Evolutionary conservation across 2,329 filamentous ascomycete species (phyloP).

Genomic region (Botryotinia globosa): DNA sequence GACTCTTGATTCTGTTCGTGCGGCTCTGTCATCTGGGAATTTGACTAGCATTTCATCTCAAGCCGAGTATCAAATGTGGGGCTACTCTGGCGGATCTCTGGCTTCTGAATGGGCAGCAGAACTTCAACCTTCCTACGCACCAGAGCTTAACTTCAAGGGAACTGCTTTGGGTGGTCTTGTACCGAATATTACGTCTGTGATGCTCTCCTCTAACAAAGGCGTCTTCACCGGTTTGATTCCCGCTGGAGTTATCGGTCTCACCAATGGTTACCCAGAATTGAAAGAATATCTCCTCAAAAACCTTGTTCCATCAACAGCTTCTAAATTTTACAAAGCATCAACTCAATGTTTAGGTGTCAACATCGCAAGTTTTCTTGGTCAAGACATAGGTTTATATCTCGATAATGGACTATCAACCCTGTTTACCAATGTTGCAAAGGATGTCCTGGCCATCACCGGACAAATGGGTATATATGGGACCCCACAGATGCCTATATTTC

Average conservation of each 20-base stretch:
- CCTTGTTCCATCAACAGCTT: conserved; percentile 33
- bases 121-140: conserved; percentile 51
- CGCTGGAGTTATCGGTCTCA: conserved; percentile 21
- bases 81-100: conserved; percentile 54
- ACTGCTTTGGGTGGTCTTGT: conserved; percentile 50
- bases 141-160: conserved; percentile 49
- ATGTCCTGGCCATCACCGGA: not conserved
- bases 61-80: conserved; percentile 43
- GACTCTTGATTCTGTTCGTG: conserved; percentile 29
- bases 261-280: conserved; percentile 15
- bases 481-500: conserved; percentile 47
- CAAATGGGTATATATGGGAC: conserved; percentile 39
- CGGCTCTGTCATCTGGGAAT: conserved; percentile 18
- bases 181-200: conserved; percentile 42
- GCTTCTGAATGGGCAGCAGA: conserved; percentile 53
- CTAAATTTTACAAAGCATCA: conserved; percentile 36
- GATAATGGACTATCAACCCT: conserved; percentile 37
- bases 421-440: not conserved
- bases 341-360: conserved; percentile 35
- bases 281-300: conserved; percentile 17
- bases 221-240: conserved; percentile 36
- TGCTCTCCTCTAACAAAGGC: conserved; percentile 39
- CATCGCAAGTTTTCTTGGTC: conserved; percentile 34
- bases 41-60: not conserved
- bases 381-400: conserved; percentile 45